Base-by-base conservation (phyloP, 305 asterid species). In the Fraxinus platypoda region DNA sequence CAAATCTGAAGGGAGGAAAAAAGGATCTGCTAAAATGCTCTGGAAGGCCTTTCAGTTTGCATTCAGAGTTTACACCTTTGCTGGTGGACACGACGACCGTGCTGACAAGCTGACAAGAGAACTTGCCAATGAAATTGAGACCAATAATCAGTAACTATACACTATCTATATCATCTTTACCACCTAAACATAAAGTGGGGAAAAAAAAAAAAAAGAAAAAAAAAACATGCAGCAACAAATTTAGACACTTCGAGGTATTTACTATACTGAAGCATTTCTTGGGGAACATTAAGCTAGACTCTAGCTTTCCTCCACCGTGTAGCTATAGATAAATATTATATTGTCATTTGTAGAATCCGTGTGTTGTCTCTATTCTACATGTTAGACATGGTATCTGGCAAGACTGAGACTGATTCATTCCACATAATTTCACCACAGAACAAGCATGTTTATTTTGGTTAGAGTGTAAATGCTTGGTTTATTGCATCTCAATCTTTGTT, bases 1-100 rank as follows among this genome's bases (percentile, higher is more conserved):
- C 12, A 91, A 90, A 73, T 49, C 77, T 33, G 91, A 85, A 3
- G 84, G 78, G 34, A 83, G 81, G 19, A 93, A 87, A 80, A 87
- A 76, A 17, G 94, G 87, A 83, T 87, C 93, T 0, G 89, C 83
- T 31, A 91, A 92, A 85, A 83, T 90, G 72, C 91, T 93, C 2
- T 96, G 98, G 99, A 91, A 87, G 90, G 94, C 98, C 49, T 96
- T 96, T 85, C 98, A 96, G 84, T 93, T 96, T 84, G 99, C 99
- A 15, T 96, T 87, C 76, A 84, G 95, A 12, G 95, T 96, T 33
- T 94, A 96, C 89, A 90, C 97, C 1, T 94, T 96, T 77, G 94
- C 98, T 2, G 98, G 99, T 6, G 99, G 99, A 62, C 95, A 93
- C 8, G 99, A 96, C 57, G 99, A 96, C 17, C 91, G 97, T n/a